phyloP scores from a whole-genome alignment of 768 basidiomycete species.

The Hypholoma fasciculare region DNA sequence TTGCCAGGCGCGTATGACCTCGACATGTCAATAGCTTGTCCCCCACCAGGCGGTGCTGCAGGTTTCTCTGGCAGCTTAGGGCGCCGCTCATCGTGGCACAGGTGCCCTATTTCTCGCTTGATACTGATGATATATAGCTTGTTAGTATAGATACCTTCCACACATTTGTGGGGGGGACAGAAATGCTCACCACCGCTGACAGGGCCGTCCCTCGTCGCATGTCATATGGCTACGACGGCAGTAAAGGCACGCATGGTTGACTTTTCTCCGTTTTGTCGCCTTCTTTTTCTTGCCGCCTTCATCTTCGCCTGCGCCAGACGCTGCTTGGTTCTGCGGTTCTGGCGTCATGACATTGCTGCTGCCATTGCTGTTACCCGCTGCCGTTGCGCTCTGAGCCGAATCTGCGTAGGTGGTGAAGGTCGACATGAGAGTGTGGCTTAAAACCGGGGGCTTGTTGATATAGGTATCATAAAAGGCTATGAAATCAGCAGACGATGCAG shows the following conservation, averaged over 20 bases:
- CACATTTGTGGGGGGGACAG: neutral
- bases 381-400: conserved; percentile 14
- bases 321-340: conserved; percentile 3
- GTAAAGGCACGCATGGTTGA: conserved; percentile 92
- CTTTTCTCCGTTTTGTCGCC: conserved; percentile 72
- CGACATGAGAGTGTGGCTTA: conserved; percentile 14
- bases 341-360: conserved; percentile 7
- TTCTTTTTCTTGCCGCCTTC: conserved; percentile 49
- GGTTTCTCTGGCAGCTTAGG: conserved; percentile 51
- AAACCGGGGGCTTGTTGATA: neutral
- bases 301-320: conserved; percentile 25
- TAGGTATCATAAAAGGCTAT: neutral
- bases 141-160: neutral
- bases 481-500: neutral
- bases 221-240: conserved; percentile 93
- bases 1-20: conserved; percentile 48
- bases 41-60: conserved; percentile 24
- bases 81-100: conserved; percentile 87
- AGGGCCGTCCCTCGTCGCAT: conserved; percentile 87
- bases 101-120: conserved; percentile 94
- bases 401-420: conserved; percentile 22
- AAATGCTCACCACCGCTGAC: conserved; percentile 82
- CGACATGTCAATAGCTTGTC: conserved; percentile 31
- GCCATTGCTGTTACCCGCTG: conserved; percentile 5
- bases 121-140: conserved; percentile 53